Evolutionary conservation across 179 eudicot genomes (phyloP).

Genomic region (Vitellaria paradoxa): DNA sequence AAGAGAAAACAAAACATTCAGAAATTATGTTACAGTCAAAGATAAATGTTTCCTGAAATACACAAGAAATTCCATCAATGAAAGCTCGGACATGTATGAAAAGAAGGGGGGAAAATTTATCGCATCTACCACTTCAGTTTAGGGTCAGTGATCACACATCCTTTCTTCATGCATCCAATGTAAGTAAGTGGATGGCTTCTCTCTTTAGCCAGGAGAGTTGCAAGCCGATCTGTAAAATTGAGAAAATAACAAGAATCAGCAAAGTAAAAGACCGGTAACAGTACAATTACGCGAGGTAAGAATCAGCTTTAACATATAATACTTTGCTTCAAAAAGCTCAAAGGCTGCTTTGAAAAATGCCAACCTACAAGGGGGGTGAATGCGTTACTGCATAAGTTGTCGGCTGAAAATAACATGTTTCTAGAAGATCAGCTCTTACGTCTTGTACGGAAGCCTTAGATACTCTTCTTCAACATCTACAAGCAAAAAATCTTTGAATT

Average conservation of each 20-base stretch:
- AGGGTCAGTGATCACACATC: constrained; percentile 73
- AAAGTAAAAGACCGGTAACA: not conserved
- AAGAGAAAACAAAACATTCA: not conserved
- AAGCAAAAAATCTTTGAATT: constrained; percentile 61
- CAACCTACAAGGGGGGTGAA: constrained; percentile 37
- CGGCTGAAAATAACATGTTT: not conserved
- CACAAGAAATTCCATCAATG: not conserved
- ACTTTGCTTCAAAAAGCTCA: constrained; percentile 63
- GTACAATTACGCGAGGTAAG: not conserved
- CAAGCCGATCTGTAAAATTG: constrained; percentile 50
- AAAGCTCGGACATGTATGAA: too few relatives aligned
- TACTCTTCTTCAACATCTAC: constrained; percentile 58
- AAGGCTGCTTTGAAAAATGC: constrained; percentile 64
- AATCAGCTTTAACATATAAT: constrained; percentile 68
- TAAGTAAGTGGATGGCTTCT: constrained; percentile 50
- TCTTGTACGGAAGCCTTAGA: constrained; percentile 54
- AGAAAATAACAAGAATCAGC: constrained; percentile 5
- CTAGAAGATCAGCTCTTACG: constrained; percentile 31
- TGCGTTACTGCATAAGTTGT: not conserved
- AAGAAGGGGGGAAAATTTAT: not conserved
- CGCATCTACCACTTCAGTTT: constrained; percentile 57
- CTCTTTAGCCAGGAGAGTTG: constrained; percentile 72
- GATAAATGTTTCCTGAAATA: not conserved
- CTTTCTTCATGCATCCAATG: constrained; percentile 84
- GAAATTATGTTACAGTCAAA: not conserved